A percentile compares a stretch with the other conserved stretches of the same genome.
These are phyloP conservation scores for Ligustrum vulgare DNA, from an alignment of 257 asterid genomes.

Conservation along the genomic window DNA sequence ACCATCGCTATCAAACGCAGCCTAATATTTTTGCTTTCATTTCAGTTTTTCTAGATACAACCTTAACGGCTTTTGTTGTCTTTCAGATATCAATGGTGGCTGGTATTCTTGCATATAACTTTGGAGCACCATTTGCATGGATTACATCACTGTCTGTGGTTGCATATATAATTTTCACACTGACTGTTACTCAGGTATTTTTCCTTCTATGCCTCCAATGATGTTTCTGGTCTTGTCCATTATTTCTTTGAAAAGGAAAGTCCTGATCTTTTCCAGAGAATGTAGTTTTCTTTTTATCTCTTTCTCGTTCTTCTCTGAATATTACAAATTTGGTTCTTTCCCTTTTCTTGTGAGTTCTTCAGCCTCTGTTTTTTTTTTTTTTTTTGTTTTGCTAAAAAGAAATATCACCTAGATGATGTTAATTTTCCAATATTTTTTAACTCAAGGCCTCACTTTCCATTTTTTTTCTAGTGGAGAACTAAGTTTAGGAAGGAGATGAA, in stretches of 20 bases:
- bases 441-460: constrained; percentile 20
- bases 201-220: not conserved
- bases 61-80: constrained; percentile 39
- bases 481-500: constrained; percentile 95
- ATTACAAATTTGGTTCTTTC: not conserved
- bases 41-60: constrained; percentile 16
- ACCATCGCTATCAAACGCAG: too few species aligned
- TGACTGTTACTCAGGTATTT: constrained; percentile 82
- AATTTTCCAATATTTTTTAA: constrained; percentile 17
- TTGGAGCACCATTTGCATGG: constrained; percentile 98
- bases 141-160: constrained; percentile 89
- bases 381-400: not conserved
- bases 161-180: constrained; percentile 77
- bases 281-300: constrained; percentile 13
- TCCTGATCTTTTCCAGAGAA: not conserved
- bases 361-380: not conserved
- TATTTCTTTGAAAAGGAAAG: constrained; percentile 1
- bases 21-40: constrained; percentile 12
- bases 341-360: not conserved
- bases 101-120: constrained; percentile 94
- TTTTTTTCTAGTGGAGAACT: constrained; percentile 84
- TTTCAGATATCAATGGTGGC: constrained; percentile 96
- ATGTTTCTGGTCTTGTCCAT: not conserved
- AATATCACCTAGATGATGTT: constrained; percentile 12
- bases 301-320: not conserved